Conservation (phyloP, 805 yeast species). For the Starmerella tilneyi region DNA sequence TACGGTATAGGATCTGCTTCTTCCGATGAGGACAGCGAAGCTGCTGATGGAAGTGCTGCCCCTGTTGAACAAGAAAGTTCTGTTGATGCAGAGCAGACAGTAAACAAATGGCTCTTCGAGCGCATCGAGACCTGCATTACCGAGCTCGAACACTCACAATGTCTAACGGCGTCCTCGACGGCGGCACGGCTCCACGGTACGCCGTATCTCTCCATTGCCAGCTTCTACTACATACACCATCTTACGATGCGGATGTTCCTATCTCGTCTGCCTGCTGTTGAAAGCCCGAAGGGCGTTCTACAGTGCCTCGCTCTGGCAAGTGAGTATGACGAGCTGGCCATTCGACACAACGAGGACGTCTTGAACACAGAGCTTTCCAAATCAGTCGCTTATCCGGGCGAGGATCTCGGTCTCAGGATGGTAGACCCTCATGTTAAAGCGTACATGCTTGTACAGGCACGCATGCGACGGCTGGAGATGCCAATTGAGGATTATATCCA, state of each 20-base stretch:
- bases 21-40: not conserved
- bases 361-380: conserved; percentile 76
- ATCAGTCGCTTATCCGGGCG: conserved; percentile 47
- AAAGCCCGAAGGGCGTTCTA: conserved; percentile 45
- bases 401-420: conserved; percentile 37
- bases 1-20: conserved; percentile 37
- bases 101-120: conserved; percentile 30
- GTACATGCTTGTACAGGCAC: conserved; percentile 61
- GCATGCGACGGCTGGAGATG: conserved; percentile 57
- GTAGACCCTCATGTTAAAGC: conserved; percentile 86
- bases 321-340: conserved; percentile 81
- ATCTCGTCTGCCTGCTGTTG: conserved; percentile 31
- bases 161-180: conserved; percentile 9
- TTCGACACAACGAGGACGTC: conserved; percentile 84
- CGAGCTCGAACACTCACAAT: conserved; percentile 54
- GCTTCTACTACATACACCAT: conserved; percentile 89
- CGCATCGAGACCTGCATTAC: conserved; percentile 60
- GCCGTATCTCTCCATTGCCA: conserved; percentile 71
- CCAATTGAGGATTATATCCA: conserved; percentile 94
- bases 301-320: conserved; percentile 50
- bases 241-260: conserved; percentile 67
- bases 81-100: conserved; percentile 32
- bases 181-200: conserved; percentile 43
- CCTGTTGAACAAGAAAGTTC: conserved; percentile 22
- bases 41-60: not conserved